Evolutionary conservation across 1,139 yeast species (phyloP).

Genomic region (Suhomyces yuchorum): DNA sequence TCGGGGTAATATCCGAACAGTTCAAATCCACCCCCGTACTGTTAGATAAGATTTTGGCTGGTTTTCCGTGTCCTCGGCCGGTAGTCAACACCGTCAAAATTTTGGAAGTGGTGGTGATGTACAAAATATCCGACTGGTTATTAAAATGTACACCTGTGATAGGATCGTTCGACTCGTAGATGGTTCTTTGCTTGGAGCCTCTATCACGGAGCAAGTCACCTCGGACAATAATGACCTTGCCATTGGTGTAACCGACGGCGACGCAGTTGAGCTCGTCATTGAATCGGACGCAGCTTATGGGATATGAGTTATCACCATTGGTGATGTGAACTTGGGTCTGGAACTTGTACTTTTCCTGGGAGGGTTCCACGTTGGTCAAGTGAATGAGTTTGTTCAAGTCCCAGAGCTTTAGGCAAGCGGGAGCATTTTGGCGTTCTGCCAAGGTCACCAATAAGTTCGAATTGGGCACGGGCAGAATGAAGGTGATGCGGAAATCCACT

Average conservation of each 20-base stretch:
- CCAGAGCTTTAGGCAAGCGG: constrained; percentile 73
- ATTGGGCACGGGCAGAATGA: constrained; percentile 49
- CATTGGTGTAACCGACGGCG: constrained; percentile 87
- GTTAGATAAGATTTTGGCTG: constrained; percentile 63
- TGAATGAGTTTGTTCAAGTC: constrained; percentile 53
- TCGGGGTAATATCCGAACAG: constrained; percentile 54
- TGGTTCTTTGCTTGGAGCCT: constrained; percentile 83
- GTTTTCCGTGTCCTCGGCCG: constrained; percentile 74
- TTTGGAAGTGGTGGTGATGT: constrained; percentile 69
- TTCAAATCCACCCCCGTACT: constrained; percentile 70
- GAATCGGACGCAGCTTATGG: constrained; percentile 66
- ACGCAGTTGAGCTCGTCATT: constrained; percentile 62
- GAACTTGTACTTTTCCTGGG: constrained; percentile 36
- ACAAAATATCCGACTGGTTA: constrained; percentile 49
- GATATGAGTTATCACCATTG: constrained; percentile 67
- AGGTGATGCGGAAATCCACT: constrained; percentile 62
- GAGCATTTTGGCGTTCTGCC: constrained; percentile 73
- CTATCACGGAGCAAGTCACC: constrained; percentile 89
- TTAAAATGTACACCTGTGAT: constrained; percentile 72
- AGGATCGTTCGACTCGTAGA: constrained; percentile 74
- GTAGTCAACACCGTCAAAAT: constrained; percentile 75
- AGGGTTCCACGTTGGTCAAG: constrained; percentile 37
- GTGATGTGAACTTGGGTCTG: constrained; percentile 36
- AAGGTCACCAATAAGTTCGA: constrained; percentile 63
- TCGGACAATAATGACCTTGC: constrained; percentile 75